Evolutionary conservation across 2,329 filamentous ascomycete genomes (phyloP).

Genomic region (Cryphonectria naterciae): DNA sequence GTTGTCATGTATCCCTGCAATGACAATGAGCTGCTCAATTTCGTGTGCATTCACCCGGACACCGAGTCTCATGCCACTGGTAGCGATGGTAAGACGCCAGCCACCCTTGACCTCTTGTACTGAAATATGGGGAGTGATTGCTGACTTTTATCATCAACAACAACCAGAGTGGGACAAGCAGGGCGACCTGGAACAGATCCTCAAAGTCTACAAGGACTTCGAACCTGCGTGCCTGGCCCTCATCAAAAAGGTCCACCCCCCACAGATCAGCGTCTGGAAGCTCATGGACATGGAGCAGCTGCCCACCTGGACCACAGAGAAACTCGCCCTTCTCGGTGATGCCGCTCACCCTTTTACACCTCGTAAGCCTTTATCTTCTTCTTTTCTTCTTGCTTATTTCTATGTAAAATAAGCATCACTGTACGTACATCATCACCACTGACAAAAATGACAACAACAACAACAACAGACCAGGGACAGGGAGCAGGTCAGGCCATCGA

Average conservation of each 20-base stretch:
- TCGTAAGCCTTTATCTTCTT: conserved; percentile 40
- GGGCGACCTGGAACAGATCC: conserved; percentile 42
- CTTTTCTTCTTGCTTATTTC: neutral
- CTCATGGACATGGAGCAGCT: conserved; percentile 66
- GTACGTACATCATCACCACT: neutral
- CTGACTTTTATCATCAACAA: conserved; percentile 20
- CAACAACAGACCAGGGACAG: conserved; percentile 53
- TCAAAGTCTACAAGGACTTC: conserved; percentile 48
- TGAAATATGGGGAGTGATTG: neutral
- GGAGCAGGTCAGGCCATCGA: conserved; percentile 69
- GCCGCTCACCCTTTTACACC: conserved; percentile 71
- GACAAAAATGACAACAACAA: neutral
- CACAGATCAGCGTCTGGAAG: conserved; percentile 59
- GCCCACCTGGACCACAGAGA: conserved; percentile 56
- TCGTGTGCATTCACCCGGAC: conserved; percentile 57
- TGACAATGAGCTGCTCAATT: conserved; percentile 49
- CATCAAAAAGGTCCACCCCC: conserved; percentile 47
- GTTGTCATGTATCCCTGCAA: conserved; percentile 54
- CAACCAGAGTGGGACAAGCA: conserved; percentile 45
- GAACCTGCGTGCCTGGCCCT: conserved; percentile 45
- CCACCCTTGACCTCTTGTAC: neutral
- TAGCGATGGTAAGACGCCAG: conserved; percentile 38
- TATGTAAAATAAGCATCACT: too few relatives aligned
- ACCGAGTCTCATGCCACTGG: conserved; percentile 41
- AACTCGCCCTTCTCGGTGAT: conserved; percentile 65